These are phyloP conservation scores for Xylaria bambusicola DNA, from an alignment of 495 filamentous ascomycete genomes.

Conservation along the genomic window DNA sequence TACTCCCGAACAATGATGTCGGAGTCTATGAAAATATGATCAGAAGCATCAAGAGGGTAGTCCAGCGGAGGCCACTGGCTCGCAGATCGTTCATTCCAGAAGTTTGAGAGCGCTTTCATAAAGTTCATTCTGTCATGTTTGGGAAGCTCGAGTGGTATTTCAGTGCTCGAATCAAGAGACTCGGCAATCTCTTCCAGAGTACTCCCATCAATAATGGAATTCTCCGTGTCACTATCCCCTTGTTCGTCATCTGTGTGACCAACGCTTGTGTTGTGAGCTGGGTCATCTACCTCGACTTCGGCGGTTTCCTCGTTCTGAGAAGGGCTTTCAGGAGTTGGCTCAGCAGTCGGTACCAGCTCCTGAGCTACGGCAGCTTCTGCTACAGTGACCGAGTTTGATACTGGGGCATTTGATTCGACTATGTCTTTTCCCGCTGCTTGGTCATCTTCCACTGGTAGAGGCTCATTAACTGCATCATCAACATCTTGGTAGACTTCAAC, in stretches of 20 bases:
- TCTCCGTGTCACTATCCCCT: conserved; percentile 72
- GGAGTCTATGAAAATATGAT: conserved; percentile 97
- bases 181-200: conserved; percentile 58
- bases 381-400: conserved; percentile 31
- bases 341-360: neutral
- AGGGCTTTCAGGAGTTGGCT: neutral
- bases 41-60: conserved; percentile 82
- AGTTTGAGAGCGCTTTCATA: conserved; percentile 92
- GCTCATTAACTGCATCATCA: conserved; percentile 86
- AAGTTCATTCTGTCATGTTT: conserved; percentile 89
- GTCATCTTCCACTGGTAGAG: conserved; percentile 72
- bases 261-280: conserved; percentile 48
- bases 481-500: conserved; percentile 95
- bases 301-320: conserved; percentile 42
- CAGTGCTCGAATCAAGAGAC: conserved; percentile 63
- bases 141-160: conserved; percentile 73
- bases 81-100: conserved; percentile 97
- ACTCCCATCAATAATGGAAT: conserved; percentile 60
- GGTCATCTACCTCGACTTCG: conserved; percentile 53
- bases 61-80: conserved; percentile 95
- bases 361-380: conserved; percentile 9
- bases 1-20: conserved; percentile 97
- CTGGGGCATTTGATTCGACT: conserved; percentile 36
- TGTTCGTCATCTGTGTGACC: conserved; percentile 63
- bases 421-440: conserved; percentile 22